Evolutionary conservation across 2,329 filamentous ascomycete species (phyloP), one percentile per base, ranked within the genome.

Genomic region (Nigrospora osmanthi): DNA sequence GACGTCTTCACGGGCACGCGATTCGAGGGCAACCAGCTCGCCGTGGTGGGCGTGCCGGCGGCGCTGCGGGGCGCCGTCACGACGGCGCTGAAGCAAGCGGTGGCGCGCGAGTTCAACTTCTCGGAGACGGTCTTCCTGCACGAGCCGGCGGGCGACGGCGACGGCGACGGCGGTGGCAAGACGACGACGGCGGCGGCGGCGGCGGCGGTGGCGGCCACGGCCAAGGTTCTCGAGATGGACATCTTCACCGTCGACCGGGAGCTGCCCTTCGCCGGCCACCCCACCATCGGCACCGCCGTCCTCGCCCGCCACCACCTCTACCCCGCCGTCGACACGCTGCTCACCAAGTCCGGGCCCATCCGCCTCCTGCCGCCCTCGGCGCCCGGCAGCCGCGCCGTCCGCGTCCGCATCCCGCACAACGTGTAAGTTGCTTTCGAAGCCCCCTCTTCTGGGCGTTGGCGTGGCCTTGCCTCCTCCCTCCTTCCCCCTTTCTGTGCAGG

Each of bases 321-420:
- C 43, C 63, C 47, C 57, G 59, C 49, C 28, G 60, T 76, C 42
- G 52, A 62, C 38, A 71, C 67, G 10, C 62, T 83, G 23, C 54
- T 73, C 40, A 78, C 77, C 34, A 79, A 77, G 49, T 75, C 78
- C 11, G 80, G 80, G 5, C 69, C 71, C 14, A 79, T 83, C 34
- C 40, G 46, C 3, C 36, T 53, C 2, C n/a, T 28, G 16, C 28
- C 40, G 9, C 30, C 11, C 38, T 14, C 31, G 32, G 38, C 42
- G 4, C 11, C 42, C 2, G 17, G 28, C 19, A 32, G 14, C 3
- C 32, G 19, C 61, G 47, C 69, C 15, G 77, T 82, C 6, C 73
- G 71, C 42, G 83, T 83, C 14, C 64, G 63, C 4, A 82, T 90
- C 50, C 84, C 85, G 32, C 82, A 87, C 58, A 70, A 84, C 49